Evolutionary conservation across 805 yeast species (phyloP), one percentile per base, ranked within the genome.

Genomic region (Tetrapisispora fleetii): DNA sequence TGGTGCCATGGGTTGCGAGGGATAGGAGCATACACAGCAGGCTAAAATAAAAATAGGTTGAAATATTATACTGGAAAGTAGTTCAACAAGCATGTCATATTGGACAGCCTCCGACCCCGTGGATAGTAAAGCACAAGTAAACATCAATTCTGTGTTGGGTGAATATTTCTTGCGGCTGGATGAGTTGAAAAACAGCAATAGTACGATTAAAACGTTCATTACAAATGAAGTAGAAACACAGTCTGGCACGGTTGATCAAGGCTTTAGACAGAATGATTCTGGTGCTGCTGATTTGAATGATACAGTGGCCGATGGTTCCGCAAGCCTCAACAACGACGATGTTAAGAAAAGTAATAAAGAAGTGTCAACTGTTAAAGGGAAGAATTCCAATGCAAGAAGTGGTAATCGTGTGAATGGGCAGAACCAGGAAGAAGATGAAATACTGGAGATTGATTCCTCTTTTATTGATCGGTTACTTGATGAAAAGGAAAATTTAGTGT

Each of bases 61-160:
- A 24, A 24, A 24, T 24, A 24, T 24, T 24, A 8, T 24, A 24
- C 4, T 24, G 28, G 28, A 24, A 8, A 8, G 8, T 8, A 24
- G 8, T 24, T 13, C 14, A 21, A 21, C 7, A 18, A 28, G n/a
- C 10, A 41, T 71, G 75, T 70, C 76, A 18, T 66, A 67, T 54
- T 72, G 76, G 76, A 74, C 74, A 19, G 70, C 71, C 58, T 73
- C 72, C 59, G 70, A 7, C 32, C 17, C 17, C 17, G 17, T 30
- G 11, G 37, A 41, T 28, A 18, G 13, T 10, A 9, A 17, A 7
- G 11, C 36, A 11, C 10, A 22, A 17, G 37, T 18, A 32, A 63
- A 68, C 48, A 63, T 71, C 32, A 67, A 63, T 52, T 65, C 66
- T 54, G 63, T 69, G n/a, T 58, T 74, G 50, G 75, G 69, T 40